These are phyloP conservation scores for Calonectria honghensis DNA, from an alignment of 2,329 filamentous ascomycete genomes.

Conservation along the genomic window DNA sequence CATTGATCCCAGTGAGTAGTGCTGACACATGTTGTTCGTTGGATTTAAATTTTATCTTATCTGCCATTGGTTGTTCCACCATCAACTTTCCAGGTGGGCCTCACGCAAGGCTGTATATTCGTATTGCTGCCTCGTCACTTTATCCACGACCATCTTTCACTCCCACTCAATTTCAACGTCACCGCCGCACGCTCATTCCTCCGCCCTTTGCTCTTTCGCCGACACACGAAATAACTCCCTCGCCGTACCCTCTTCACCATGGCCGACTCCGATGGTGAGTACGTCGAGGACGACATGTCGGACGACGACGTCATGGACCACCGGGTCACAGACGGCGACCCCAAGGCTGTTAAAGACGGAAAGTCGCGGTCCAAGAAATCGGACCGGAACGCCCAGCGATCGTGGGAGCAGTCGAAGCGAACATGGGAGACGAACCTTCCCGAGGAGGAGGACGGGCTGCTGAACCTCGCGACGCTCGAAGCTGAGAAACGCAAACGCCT, in stretches of 20 bases:
- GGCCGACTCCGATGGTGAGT: slow-evolving; percentile 85
- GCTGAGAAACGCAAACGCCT: slow-evolving; percentile 88
- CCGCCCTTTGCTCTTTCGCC: neutral
- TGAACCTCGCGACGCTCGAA: slow-evolving; percentile 86
- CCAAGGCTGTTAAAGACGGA: slow-evolving; percentile 56
- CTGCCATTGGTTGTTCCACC: slow-evolving; percentile 46
- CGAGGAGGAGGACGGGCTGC: slow-evolving; percentile 84
- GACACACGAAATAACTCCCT: neutral
- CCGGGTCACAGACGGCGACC: slow-evolving; percentile 64
- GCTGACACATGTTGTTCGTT: neutral
- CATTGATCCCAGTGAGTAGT: neutral
- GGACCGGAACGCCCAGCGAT: slow-evolving; percentile 68
- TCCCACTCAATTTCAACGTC: slow-evolving; percentile 12
- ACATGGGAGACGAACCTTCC: slow-evolving; percentile 83
- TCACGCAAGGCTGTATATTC: slow-evolving; percentile 49
- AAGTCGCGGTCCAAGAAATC: slow-evolving; percentile 56
- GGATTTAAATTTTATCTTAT: slow-evolving; percentile 26
- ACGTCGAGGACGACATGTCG: slow-evolving; percentile 77
- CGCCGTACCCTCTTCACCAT: slow-evolving; percentile 63
- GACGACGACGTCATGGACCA: slow-evolving; percentile 78
- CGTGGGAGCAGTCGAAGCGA: slow-evolving; percentile 80
- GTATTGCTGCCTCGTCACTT: slow-evolving; percentile 54
- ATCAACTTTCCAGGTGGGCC: slow-evolving; percentile 45
- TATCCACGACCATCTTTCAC: slow-evolving; percentile 45
- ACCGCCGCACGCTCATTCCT: slow-evolving; percentile 11